Evolutionary conservation across 2,329 filamentous ascomycete genomes (phyloP), one percentile per base, ranked within the genome.

Genomic region (Calonectria hongkongensis): DNA sequence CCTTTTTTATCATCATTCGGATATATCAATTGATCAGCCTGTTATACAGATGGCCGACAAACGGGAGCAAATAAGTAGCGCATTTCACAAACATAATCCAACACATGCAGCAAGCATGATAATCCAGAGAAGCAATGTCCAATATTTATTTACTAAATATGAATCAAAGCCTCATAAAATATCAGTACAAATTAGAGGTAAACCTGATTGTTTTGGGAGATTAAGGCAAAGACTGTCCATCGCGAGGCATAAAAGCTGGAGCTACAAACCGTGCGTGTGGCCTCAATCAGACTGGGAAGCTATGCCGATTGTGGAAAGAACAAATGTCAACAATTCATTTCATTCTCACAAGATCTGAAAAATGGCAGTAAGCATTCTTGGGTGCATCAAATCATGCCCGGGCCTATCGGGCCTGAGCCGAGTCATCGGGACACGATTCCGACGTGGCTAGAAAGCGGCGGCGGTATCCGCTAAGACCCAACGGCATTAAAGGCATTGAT

Each of bases 401-500:
- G 25, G 33, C 54, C 33, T 60, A 60, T 60, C 54, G 54, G 54
- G 13, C 21, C 13, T 39, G 15, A 41, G 54, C 54, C 54, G 54
- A 60, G 15, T 30, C n/a, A 41, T 68, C 66, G 66, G 66, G 45
- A 58, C n/a, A 54, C 25, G 43, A 39, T 39, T 33, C 66, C 66
- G 66, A 68, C 48, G 36, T 27, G 16, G 15, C 33, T 41, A 10
- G 56, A 68, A n/a, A 63, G 66, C 66, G 66, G 66, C 56, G 43
- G 54, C n/a, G 54, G 54, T 68, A 68, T 63, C 66, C 66, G 66
- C 66, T 12, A 36, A 43, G 18, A 30, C 21, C 41, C 21, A 67
- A 47, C 43, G 45, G 27, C 39, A 54, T 68, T 68, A 68, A 68
- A 60, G 27, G 25, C 56, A 50, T 68, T 28, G 15, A 48, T n/a